Evolutionary conservation across 495 filamentous ascomycete genomes (phyloP), one percentile per base, ranked within the genome.

Genomic region (Chaetomium fimeti): DNA sequence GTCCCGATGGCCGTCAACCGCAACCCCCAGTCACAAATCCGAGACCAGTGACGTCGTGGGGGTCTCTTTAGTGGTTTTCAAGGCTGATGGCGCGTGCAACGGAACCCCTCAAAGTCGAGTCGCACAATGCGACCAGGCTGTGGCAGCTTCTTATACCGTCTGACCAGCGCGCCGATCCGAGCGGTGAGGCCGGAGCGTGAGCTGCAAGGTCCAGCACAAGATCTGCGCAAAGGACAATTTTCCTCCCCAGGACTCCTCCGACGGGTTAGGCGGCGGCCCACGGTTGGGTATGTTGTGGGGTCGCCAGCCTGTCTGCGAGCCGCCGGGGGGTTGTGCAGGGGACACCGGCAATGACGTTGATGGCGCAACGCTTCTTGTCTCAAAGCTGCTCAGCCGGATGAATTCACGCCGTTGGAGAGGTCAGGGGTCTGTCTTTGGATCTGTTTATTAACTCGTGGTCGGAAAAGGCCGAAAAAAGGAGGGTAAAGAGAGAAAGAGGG

Each of bases 121-220:
- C 64, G 54, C 60, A 66, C 59, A 66, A 66, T 57, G 32, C 36
- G 43, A 64, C 45, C 43, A 45, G 62, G 62, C 36, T n/a, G 15
- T 12, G 7, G 13, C 45, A 13, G 47, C 54, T 51, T 52, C 36
- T 64, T 59, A 24, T 53, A 43, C 20, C 55, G 12, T 36, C 7
- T 36, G 8, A 5, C 32, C 51, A 18, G 24, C 40, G 16, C 49
- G 60, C 52, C 51, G 60, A 62, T 64, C 43, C 47, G 40, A 27
- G 36, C 49, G 64, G 58, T 57, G 59, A 66, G 55, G 52, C n/a
- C 22, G 32, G 22, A 22, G 12, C 5, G 51, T 8, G 48, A 25
- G 63, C 25, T 61, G 54, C 24, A 18, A 22, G 38, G 47, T 9
- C 60, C 36, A 32, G 27, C 24, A 32, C 27, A 57, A 61, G 65